phyloP scores from a whole-genome alignment of 768 basidiomycete genomes.

The Trametes cinnabarina region DNA sequence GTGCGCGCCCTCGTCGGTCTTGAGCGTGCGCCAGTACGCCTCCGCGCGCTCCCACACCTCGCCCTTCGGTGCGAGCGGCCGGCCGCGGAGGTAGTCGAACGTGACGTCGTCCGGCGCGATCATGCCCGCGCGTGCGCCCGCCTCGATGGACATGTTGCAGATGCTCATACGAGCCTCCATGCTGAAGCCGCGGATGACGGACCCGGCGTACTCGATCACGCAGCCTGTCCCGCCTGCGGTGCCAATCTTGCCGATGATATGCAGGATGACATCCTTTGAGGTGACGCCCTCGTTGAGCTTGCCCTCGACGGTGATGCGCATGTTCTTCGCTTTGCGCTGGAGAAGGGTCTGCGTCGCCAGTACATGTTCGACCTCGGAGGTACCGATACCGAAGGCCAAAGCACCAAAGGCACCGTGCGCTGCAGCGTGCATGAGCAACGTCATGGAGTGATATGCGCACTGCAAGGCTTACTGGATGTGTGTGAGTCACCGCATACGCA shows the following conservation, averaged over 20 bases:
- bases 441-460: background rate
- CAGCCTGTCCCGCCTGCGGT: constrained; percentile 65
- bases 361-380: constrained; percentile 68
- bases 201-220: constrained; percentile 63
- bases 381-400: constrained; percentile 66
- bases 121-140: constrained; percentile 64
- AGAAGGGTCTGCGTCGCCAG: constrained; percentile 64
- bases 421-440: constrained; percentile 18
- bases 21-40: constrained; percentile 57
- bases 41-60: constrained; percentile 60
- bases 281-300: constrained; percentile 52
- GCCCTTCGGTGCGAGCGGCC: constrained; percentile 56
- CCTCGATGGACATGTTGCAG: constrained; percentile 73
- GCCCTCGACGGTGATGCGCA: constrained; percentile 63
- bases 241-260: constrained; percentile 63
- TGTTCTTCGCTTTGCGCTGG: constrained; percentile 64
- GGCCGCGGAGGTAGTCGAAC: constrained; percentile 57
- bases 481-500: constrained; percentile 66
- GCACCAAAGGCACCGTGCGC: constrained; percentile 68
- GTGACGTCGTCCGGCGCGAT: constrained; percentile 63
- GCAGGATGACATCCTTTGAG: constrained; percentile 63
- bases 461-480: constrained; percentile 50
- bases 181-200: constrained; percentile 50
- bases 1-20: constrained; percentile 54
- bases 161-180: constrained; percentile 64